Conservation (phyloP, 345 rosid genomes). For the Anastatica hierochuntica region DNA sequence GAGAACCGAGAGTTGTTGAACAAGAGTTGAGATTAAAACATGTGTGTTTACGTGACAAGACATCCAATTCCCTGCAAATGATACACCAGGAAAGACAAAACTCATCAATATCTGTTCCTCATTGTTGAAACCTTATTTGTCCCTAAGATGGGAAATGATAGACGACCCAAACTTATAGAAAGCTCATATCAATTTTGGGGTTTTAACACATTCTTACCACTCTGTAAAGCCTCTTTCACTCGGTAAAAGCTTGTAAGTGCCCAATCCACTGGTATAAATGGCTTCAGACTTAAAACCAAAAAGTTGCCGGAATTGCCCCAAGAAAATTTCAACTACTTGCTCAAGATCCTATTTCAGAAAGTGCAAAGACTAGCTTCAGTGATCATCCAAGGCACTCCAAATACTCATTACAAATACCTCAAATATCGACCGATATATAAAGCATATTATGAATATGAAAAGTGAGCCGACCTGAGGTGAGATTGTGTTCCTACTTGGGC, state of each 20-base stretch:
- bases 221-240: constrained; percentile 87
- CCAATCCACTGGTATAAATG: constrained; percentile 42
- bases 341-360: constrained; percentile 61
- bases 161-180: neutral
- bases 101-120: neutral
- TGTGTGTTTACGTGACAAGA: constrained; percentile 68
- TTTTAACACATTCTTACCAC: constrained; percentile 49
- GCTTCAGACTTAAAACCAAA: constrained; percentile 67
- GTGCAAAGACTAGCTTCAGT: constrained; percentile 4
- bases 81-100: neutral
- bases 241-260: constrained; percentile 47
- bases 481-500: constrained; percentile 33
- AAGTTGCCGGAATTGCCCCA: constrained; percentile 89
- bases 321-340: constrained; percentile 66
- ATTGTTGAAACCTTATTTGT: neutral
- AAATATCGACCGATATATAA: neutral
- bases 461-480: constrained; percentile 45
- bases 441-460: neutral
- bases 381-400: constrained; percentile 3
- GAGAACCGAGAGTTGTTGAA: constrained; percentile 82
- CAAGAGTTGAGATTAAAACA: constrained; percentile 85
- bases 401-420: neutral
- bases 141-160: neutral
- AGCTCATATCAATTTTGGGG: too few species aligned
- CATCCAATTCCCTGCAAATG: constrained; percentile 76